phyloP scores from a whole-genome alignment of 2,329 filamentous ascomycete species.

The Beauveria varroae region DNA sequence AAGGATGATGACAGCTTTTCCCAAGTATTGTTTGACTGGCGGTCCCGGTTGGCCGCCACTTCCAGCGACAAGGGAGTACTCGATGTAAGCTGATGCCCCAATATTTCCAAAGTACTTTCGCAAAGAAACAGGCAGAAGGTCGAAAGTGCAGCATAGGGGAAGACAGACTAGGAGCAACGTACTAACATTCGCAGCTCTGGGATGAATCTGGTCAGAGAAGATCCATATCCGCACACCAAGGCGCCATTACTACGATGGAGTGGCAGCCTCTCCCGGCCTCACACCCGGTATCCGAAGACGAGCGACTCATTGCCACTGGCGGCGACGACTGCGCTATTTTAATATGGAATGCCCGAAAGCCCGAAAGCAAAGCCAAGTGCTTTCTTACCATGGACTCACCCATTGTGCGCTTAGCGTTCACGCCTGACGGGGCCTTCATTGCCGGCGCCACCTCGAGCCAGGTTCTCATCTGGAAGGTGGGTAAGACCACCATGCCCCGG shows the following conservation, averaged over 20 bases:
- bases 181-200: constrained; percentile 38
- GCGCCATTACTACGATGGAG: constrained; percentile 48
- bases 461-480: constrained; percentile 59
- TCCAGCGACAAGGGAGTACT: constrained; percentile 52
- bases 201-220: constrained; percentile 44
- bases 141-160: background rate
- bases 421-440: constrained; percentile 55
- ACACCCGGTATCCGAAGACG: constrained; percentile 34
- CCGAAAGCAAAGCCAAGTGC: constrained; percentile 48
- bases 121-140: background rate
- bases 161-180: background rate
- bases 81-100: constrained; percentile 41
- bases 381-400: constrained; percentile 54
- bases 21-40: constrained; percentile 49
- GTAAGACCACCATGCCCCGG: constrained; percentile 48
- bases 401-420: constrained; percentile 53
- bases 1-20: constrained; percentile 46
- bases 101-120: background rate
- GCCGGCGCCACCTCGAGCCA: constrained; percentile 52
- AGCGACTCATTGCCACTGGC: constrained; percentile 53
- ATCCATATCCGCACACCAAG: constrained; percentile 52
- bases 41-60: constrained; percentile 48
- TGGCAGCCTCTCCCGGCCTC: constrained; percentile 47
- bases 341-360: constrained; percentile 52
- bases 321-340: constrained; percentile 56